A percentile compares a stretch with the other conserved stretches of the same genome.
Evolutionary conservation across 73 alveolate genomes (phyloP).

Genomic region (Paramecium bursaria): DNA sequence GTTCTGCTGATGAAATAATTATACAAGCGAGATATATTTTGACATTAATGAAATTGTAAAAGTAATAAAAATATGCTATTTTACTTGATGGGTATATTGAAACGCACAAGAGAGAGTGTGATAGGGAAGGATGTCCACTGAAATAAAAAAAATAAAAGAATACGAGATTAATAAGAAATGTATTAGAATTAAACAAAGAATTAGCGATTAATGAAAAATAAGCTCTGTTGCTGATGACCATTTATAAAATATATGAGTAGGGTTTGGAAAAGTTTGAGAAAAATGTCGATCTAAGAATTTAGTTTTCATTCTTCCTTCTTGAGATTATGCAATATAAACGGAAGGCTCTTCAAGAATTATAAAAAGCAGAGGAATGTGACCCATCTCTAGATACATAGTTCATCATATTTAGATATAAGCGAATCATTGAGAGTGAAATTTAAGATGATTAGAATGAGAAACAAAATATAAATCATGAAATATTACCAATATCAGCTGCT

Average conservation of each 20-base stretch:
- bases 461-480: slow-evolving; percentile 36
- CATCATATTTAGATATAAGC: slow-evolving; percentile 6
- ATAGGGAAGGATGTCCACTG: slow-evolving; percentile 31
- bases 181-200: background rate
- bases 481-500: slow-evolving; percentile 43
- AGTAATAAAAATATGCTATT: slow-evolving; percentile 32
- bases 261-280: slow-evolving; percentile 55
- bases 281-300: slow-evolving; percentile 43
- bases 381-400: slow-evolving; percentile 42
- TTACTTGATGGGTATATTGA: slow-evolving; percentile 49
- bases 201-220: slow-evolving; percentile 45
- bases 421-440: slow-evolving; percentile 53
- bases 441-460: slow-evolving; percentile 54
- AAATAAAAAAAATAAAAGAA: slow-evolving; percentile 27
- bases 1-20: slow-evolving; percentile 39
- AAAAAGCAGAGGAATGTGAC: slow-evolving; percentile 48
- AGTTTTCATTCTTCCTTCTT: slow-evolving; percentile 26
- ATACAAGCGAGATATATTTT: background rate
- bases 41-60: slow-evolving; percentile 9
- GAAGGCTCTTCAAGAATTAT: slow-evolving; percentile 43
- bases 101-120: slow-evolving; percentile 24
- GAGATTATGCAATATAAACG: slow-evolving; percentile 42
- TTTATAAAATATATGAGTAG: slow-evolving; percentile 18
- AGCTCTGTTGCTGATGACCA: slow-evolving; percentile 4
- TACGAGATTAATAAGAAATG: slow-evolving; percentile 28